Conservation (phyloP, 345 rosid genomes). For the Camelina laxa region DNA sequence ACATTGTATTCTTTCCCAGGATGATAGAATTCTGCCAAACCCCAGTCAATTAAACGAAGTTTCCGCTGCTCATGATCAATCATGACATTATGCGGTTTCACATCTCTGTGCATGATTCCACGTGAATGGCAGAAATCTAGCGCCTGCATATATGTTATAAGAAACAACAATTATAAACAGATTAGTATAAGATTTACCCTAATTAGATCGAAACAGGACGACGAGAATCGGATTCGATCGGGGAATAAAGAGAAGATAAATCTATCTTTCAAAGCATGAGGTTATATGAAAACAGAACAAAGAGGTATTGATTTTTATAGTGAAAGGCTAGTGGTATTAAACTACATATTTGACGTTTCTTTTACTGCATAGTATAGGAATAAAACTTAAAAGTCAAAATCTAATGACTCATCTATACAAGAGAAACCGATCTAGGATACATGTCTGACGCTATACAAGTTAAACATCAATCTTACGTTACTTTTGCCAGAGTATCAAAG, state of each 20-base stretch:
- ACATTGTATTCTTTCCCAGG: slow-evolving; percentile 97
- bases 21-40: slow-evolving; percentile 96
- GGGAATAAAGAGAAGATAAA: too few relatives aligned
- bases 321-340: too few relatives aligned
- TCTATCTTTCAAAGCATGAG: too few relatives aligned
- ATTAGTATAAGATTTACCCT: too few relatives aligned
- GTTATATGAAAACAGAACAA: too few relatives aligned
- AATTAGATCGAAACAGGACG: too few relatives aligned
- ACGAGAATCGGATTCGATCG: too few relatives aligned
- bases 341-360: too few relatives aligned
- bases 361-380: background rate
- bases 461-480: background rate
- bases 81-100: slow-evolving; percentile 99
- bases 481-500: background rate
- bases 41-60: slow-evolving; percentile 98
- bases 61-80: slow-evolving; percentile 96
- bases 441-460: background rate
- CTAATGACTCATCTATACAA: too few relatives aligned
- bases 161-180: background rate
- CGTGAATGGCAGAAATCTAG: slow-evolving; percentile 97
- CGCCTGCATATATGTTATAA: slow-evolving; percentile 56
- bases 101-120: slow-evolving; percentile 99
- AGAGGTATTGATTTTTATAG: too few relatives aligned
- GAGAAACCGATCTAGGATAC: background rate
- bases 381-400: background rate